Conservation (phyloP, 192 early-diverging fungal species). For the Lunasporangiospora selenospora region DNA sequence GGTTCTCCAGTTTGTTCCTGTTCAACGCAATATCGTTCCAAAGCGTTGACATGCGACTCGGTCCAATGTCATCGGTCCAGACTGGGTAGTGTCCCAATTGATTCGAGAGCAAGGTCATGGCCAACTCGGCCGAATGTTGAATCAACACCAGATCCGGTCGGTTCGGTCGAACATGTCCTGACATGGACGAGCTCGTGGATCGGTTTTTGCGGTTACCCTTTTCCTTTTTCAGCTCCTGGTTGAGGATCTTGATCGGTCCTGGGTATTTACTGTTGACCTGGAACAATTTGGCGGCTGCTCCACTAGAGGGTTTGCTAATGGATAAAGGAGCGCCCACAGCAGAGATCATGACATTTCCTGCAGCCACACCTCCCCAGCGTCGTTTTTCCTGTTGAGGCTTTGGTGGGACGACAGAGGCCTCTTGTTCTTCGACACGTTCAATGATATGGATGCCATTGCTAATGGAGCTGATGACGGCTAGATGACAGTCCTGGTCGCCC, state of each 20-base stretch:
- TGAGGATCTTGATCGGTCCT: constrained; percentile 38
- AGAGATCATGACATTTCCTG: constrained; percentile 41
- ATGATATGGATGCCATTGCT: constrained; percentile 72
- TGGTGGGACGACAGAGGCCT: constrained; percentile 40
- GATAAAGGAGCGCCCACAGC: constrained; percentile 39
- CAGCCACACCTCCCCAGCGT: constrained; percentile 32
- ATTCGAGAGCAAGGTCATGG: constrained; percentile 73
- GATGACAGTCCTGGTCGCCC: constrained; percentile 71
- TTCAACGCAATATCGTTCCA: constrained; percentile 64
- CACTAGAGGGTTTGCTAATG: constrained; percentile 26
- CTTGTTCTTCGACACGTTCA: constrained; percentile 61
- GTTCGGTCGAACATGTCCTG: constrained; percentile 15
- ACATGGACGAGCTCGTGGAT: constrained; percentile 32
- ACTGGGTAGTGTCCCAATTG: constrained; percentile 77
- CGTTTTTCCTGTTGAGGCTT: constrained; percentile 47
- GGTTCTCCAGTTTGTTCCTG: constrained; percentile 6
- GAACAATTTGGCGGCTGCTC: constrained; percentile 29
- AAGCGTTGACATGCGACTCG: constrained; percentile 64
- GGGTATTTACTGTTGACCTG: constrained; percentile 48
- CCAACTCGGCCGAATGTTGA: constrained; percentile 76
- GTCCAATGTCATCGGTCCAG: constrained; percentile 64
- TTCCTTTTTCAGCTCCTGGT: constrained; percentile 39
- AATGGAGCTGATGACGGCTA: constrained; percentile 71
- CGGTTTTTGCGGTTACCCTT: constrained; percentile 38
- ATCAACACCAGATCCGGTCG: constrained; percentile 60